A percentile compares a stretch with the other conserved stretches of the same genome.
These are phyloP conservation scores for Pythium aphanidermatum DNA, from an alignment of 352 stramenopile species.

Conservation along the genomic window DNA sequence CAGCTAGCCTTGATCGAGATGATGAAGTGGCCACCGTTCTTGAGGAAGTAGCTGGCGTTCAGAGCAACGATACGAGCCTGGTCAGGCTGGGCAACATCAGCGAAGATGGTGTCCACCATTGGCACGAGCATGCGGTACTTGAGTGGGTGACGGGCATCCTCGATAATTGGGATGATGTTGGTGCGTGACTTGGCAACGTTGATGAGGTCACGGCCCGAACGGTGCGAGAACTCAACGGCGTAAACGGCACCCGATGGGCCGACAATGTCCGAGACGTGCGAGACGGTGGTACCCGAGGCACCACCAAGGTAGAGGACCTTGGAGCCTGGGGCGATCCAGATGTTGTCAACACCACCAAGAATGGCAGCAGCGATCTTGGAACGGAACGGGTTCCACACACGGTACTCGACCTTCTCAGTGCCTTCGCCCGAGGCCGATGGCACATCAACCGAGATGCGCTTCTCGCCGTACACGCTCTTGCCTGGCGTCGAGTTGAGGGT, in stretches of 20 bases:
- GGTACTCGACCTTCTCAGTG: constrained; percentile 98
- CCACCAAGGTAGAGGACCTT: constrained; percentile 99
- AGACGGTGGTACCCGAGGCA: constrained; percentile 98
- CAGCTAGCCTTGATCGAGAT: constrained; percentile 99
- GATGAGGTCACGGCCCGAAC: constrained; percentile 97
- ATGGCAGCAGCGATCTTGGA: constrained; percentile 99
- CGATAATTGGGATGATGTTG: constrained; percentile 99
- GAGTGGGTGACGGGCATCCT: constrained; percentile 96
- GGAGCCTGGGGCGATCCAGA: constrained; percentile 96
- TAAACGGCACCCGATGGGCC: constrained; percentile 97
- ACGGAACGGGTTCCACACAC: constrained; percentile 99
- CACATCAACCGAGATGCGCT: constrained; percentile 98
- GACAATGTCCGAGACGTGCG: constrained; percentile 99
- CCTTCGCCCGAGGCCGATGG: constrained; percentile 83
- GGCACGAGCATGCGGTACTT: constrained; percentile 99
- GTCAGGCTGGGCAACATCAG: constrained; percentile 99
- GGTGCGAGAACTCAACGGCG: constrained; percentile 99
- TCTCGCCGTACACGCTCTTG: constrained; percentile 99
- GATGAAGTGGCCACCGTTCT: constrained; percentile 98
- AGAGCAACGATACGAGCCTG: constrained; percentile 99
- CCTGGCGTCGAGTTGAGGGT: constrained; percentile 98
- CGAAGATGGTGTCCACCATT: constrained; percentile 99
- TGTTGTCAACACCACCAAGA: constrained; percentile 98
- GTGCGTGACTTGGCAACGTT: constrained; percentile 99
- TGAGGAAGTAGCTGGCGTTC: constrained; percentile 99